phyloP scores from a whole-genome alignment of 257 asterid species.

The Gynochthodes officinalis region DNA sequence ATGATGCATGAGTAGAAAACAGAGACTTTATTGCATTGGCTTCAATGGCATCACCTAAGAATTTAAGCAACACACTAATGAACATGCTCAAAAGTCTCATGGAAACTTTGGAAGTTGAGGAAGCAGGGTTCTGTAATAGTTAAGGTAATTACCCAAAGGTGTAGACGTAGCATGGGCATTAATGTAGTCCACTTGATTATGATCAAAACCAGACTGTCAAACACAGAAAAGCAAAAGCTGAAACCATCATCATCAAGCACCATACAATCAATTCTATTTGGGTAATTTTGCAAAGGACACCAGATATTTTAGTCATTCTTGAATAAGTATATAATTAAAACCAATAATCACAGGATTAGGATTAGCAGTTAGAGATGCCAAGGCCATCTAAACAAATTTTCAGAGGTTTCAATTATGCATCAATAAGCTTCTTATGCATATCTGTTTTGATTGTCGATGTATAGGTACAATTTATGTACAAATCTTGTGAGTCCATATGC shows the following conservation, averaged over 20 bases:
- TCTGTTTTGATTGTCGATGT: neutral
- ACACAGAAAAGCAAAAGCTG: conserved; percentile 14
- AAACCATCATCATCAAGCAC: neutral
- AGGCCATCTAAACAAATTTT: neutral
- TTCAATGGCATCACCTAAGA: conserved; percentile 81
- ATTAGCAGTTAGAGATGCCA: neutral
- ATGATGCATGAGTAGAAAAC: conserved; percentile 62
- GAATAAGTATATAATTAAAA: neutral
- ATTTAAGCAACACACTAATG: conserved; percentile 10
- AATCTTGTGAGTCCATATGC: neutral
- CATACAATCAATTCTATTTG: neutral
- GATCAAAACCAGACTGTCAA: conserved; percentile 76
- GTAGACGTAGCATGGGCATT: conserved; percentile 99
- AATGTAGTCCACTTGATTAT: conserved; percentile 81
- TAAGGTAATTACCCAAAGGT: conserved; percentile 62
- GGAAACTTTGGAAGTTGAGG: conserved; percentile 7
- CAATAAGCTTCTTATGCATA: neutral
- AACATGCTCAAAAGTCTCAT: conserved; percentile 11
- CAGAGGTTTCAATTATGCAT: neutral
- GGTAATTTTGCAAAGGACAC: neutral
- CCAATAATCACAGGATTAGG: neutral
- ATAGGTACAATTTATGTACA: neutral
- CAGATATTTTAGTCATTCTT: neutral
- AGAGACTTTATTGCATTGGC: conserved; percentile 77
- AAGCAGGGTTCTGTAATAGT: conserved; percentile 5